Percentiles rank a stretch among this genome's conserved stretches.
Conservation (phyloP, 2,329 filamentous ascomycete genomes). For the Talaromyces sp. region DNA sequence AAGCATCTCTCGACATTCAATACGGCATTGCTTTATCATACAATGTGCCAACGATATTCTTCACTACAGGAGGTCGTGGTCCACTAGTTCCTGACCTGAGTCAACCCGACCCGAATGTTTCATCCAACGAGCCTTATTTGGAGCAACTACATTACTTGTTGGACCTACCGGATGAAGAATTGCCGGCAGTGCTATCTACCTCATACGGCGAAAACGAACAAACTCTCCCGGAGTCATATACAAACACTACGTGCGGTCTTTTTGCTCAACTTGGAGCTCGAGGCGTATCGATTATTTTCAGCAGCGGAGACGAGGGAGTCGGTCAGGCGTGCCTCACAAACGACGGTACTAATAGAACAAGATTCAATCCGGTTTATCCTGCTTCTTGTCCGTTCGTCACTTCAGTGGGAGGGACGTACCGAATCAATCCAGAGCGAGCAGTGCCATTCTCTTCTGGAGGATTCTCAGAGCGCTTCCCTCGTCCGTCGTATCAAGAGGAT, state of each 20-base stretch:
- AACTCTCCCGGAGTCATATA: slow-evolving; percentile 14
- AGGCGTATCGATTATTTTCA: slow-evolving; percentile 62
- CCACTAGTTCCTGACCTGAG: slow-evolving; percentile 47
- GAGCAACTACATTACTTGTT: slow-evolving; percentile 59
- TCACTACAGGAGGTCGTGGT: slow-evolving; percentile 55
- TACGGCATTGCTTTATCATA: slow-evolving; percentile 54
- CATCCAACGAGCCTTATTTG: slow-evolving; percentile 63
- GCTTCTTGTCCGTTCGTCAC: slow-evolving; percentile 60
- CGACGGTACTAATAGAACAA: slow-evolving; percentile 49
- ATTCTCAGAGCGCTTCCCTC: slow-evolving; percentile 47
- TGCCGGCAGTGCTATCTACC: slow-evolving; percentile 62
- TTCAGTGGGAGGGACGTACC: slow-evolving; percentile 55
- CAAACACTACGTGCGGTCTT: slow-evolving; percentile 49
- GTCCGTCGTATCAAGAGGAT: slow-evolving; percentile 44
- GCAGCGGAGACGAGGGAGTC: slow-evolving; percentile 59
- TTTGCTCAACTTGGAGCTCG: slow-evolving; percentile 61
- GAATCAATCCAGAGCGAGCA: slow-evolving; percentile 50
- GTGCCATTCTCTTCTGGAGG: slow-evolving; percentile 49
- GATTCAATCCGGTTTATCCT: slow-evolving; percentile 53
- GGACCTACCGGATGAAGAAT: slow-evolving; percentile 46
- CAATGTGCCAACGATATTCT: slow-evolving; percentile 53
- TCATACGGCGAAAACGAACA: slow-evolving; percentile 67
- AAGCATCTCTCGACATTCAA: slow-evolving; percentile 62
- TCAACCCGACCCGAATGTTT: slow-evolving; percentile 35
- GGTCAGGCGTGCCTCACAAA: slow-evolving; percentile 52